Evolutionary conservation across 2,329 filamentous ascomycete genomes (phyloP).

Genomic region (Aspergillus calidoustus): DNA sequence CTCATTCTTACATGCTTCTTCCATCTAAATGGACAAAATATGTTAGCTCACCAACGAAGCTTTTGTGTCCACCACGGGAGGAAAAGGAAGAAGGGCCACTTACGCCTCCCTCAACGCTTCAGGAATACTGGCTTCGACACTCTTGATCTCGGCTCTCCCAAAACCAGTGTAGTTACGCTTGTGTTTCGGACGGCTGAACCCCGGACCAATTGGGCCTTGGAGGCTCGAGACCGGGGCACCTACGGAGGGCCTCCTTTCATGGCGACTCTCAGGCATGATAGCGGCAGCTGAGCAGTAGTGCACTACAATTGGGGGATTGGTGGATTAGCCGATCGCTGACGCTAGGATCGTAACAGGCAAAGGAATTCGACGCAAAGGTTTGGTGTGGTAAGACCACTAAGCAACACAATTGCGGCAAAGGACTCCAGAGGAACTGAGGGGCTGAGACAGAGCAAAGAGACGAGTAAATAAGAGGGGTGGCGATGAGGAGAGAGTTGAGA

Average conservation of each 20-base stretch:
- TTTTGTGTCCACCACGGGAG: not conserved
- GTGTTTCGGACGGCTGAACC: conserved; percentile 90
- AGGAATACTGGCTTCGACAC: conserved; percentile 86
- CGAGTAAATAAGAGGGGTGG: not conserved
- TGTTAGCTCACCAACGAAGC: conserved; percentile 21
- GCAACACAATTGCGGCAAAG: not conserved
- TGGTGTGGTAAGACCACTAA: not conserved
- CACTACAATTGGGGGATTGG: not conserved
- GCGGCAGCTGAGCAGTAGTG: not conserved
- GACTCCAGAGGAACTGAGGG: not conserved
- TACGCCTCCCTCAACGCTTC: conserved; percentile 84
- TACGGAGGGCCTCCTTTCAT: conserved; percentile 80
- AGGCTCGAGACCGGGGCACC: conserved; percentile 86
- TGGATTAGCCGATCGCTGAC: not conserved
- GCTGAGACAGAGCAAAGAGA: not conserved
- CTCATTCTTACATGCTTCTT: conserved; percentile 59
- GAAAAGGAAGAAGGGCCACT: conserved; percentile 48
- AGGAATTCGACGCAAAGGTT: conserved; percentile 4
- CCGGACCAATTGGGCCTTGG: conserved; percentile 81
- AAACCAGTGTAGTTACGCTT: conserved; percentile 97
- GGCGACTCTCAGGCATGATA: conserved; percentile 39
- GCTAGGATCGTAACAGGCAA: conserved; percentile 8
- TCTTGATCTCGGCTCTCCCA: conserved; percentile 88
- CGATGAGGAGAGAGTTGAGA: conserved; percentile 5
- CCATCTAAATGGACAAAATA: conserved; percentile 52